phyloP scores from a whole-genome alignment of 345 rosid species.

The Arabis alpina region DNA sequence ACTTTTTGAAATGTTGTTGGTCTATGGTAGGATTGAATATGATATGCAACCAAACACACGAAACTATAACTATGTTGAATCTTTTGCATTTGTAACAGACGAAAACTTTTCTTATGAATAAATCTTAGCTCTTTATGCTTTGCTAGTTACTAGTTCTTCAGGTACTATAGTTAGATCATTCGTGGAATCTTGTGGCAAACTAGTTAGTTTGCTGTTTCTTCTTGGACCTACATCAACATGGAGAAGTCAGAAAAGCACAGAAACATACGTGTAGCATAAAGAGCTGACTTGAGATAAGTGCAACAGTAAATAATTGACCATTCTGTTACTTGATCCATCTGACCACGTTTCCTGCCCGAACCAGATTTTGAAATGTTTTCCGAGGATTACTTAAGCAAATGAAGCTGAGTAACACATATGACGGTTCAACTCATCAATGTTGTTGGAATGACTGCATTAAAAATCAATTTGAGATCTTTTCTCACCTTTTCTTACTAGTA shows the following conservation, averaged over 20 bases:
- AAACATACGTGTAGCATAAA: conserved; percentile 32
- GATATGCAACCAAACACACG: conserved; percentile 36
- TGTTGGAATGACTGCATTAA: conserved; percentile 70
- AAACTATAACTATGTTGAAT: neutral
- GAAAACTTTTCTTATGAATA: conserved; percentile 10
- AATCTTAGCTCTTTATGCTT: neutral
- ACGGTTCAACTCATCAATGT: conserved; percentile 62
- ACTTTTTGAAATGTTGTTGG: conserved; percentile 26
- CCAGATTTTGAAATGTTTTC: conserved; percentile 26
- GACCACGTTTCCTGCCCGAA: conserved; percentile 49
- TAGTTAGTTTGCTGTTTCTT: conserved; percentile 38
- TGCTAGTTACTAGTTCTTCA: conserved; percentile 24
- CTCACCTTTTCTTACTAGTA: no score
- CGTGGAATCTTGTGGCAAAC: conserved; percentile 15
- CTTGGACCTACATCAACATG: conserved; percentile 48
- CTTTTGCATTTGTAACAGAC: conserved; percentile 25
- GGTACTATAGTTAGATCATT: conserved; percentile 28
- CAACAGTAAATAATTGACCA: conserved; percentile 36
- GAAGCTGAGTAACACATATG: conserved; percentile 37
- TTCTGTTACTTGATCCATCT: conserved; percentile 46
- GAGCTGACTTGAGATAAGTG: no score
- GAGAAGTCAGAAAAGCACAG: conserved; percentile 24
- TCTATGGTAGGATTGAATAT: conserved; percentile 3
- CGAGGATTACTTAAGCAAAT: conserved; percentile 21
- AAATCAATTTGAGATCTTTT: no score